phyloP scores from a whole-genome alignment of 352 stramenopile genomes.

The Peronospora farinosa region DNA sequence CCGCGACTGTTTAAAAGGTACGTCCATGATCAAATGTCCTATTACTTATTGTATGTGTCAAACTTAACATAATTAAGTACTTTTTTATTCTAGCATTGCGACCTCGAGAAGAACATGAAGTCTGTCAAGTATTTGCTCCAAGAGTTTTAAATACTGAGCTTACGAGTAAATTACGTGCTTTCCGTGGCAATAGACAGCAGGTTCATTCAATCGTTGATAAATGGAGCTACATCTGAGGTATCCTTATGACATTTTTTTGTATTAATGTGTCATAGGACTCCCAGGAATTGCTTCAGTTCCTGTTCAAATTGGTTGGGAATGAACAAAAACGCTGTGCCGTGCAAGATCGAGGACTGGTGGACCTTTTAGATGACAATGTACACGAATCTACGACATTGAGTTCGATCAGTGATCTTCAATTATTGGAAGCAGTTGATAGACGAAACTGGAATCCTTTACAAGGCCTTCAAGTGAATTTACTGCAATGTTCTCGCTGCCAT shows the following conservation, averaged over 20 bases:
- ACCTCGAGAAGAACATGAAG: conserved; percentile 28
- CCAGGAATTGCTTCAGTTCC: conserved; percentile 80
- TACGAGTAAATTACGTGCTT: conserved; percentile 43
- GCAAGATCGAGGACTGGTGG: conserved; percentile 48
- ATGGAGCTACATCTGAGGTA: background rate
- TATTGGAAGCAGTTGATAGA: conserved; percentile 57
- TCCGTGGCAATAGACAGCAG: conserved; percentile 79
- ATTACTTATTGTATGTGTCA: too few relatives aligned
- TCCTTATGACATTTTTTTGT: background rate
- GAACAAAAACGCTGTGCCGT: conserved; percentile 49
- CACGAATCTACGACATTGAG: conserved; percentile 5
- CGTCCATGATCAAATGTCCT: background rate
- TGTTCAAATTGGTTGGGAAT: conserved; percentile 74
- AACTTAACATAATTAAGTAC: background rate
- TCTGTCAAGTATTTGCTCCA: conserved; percentile 37
- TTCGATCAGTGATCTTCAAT: conserved; percentile 67
- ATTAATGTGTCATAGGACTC: conserved; percentile 44
- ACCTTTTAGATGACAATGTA: conserved; percentile 29
- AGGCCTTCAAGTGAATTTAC: conserved; percentile 70
- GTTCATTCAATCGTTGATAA: conserved; percentile 12
- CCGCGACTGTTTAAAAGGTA: conserved; percentile 61
- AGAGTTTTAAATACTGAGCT: conserved; percentile 56
- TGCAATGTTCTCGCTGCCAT: conserved; percentile 64
- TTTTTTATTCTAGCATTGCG: conserved; percentile 21
- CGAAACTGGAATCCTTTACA: conserved; percentile 72